These are phyloP conservation scores for Nannochloropsis oceanica DNA, from an alignment of 108 stramenopile species.

Conservation along the genomic window DNA sequence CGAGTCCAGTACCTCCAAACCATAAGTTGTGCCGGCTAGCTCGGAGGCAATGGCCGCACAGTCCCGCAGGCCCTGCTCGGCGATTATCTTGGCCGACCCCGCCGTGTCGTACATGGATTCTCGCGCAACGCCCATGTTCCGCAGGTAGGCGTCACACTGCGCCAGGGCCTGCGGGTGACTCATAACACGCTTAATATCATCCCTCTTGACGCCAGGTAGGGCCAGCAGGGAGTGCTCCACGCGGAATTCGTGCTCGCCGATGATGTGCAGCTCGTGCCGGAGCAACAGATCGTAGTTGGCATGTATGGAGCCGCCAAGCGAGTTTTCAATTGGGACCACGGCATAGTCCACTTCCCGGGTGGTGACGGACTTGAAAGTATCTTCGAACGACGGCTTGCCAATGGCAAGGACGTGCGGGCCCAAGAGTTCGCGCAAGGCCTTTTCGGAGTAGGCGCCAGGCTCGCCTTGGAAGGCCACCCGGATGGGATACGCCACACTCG, in stretches of 20 bases:
- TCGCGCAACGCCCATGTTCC: slow-evolving; percentile 36
- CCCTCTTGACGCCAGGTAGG: slow-evolving; percentile 29
- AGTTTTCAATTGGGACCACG: slow-evolving; percentile 86
- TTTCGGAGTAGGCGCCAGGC: slow-evolving; percentile 92
- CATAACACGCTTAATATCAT: slow-evolving; percentile 70
- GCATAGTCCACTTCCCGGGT: slow-evolving; percentile 81
- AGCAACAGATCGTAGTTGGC: slow-evolving; percentile 95
- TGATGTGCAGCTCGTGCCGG: slow-evolving; percentile 55
- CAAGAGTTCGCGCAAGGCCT: slow-evolving; percentile 70
- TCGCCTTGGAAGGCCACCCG: slow-evolving; percentile 59
- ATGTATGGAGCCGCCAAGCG: slow-evolving; percentile 89
- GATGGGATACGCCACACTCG: not conserved
- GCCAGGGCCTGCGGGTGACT: slow-evolving; percentile 91
- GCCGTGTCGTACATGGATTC: slow-evolving; percentile 88
- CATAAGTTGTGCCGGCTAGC: slow-evolving; percentile 73
- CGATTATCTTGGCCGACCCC: slow-evolving; percentile 87
- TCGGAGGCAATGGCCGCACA: slow-evolving; percentile 76
- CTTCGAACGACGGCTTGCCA: slow-evolving; percentile 69
- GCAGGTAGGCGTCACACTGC: slow-evolving; percentile 88
- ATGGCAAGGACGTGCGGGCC: slow-evolving; percentile 67
- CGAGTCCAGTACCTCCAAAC: slow-evolving; percentile 64
- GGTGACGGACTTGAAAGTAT: slow-evolving; percentile 86
- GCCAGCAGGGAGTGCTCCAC: slow-evolving; percentile 80
- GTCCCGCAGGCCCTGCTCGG: slow-evolving; percentile 30
- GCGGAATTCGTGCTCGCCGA: slow-evolving; percentile 78